Conservation (phyloP, 2,329 filamentous ascomycete species). For the Pseudogymnoascus sp. region DNA sequence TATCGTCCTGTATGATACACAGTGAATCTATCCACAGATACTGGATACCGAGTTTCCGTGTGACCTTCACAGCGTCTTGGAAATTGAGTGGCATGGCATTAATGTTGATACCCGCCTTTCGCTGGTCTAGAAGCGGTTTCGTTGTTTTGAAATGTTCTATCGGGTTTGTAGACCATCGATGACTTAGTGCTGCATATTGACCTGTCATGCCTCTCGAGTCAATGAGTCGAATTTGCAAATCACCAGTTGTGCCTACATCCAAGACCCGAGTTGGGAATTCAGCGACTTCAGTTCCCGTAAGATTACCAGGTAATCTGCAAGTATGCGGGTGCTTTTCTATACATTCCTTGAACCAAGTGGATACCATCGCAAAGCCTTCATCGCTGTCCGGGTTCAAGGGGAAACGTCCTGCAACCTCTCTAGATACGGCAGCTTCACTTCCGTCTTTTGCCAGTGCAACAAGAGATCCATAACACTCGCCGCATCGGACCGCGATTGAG, state of each 20-base stretch:
- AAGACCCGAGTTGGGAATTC: not conserved
- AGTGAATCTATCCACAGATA: not conserved
- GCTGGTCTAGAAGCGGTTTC: not conserved
- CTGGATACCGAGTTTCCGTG: not conserved
- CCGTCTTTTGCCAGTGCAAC: not conserved
- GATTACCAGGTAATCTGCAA: not conserved
- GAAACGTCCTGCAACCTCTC: not conserved
- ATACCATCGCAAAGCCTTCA: not conserved
- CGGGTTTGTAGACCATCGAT: not conserved
- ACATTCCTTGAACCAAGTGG: not conserved
- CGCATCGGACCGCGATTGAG: not conserved
- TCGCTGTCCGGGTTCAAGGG: not conserved
- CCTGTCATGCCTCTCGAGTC: not conserved
- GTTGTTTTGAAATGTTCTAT: not conserved
- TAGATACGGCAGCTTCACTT: not conserved
- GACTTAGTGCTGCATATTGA: not conserved
- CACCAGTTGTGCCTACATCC: not conserved
- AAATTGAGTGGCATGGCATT: not conserved
- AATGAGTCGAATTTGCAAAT: not conserved
- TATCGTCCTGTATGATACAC: conserved; percentile 12
- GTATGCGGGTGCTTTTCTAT: not conserved
- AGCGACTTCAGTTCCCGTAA: not conserved
- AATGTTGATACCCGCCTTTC: not conserved
- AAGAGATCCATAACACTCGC: not conserved
- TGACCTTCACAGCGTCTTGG: not conserved